A percentile compares a stretch with the other conserved stretches of the same genome.
These are phyloP conservation scores for Spergularia bocconei DNA, from an alignment of 148 eudicot species.

Conservation along the genomic window DNA sequence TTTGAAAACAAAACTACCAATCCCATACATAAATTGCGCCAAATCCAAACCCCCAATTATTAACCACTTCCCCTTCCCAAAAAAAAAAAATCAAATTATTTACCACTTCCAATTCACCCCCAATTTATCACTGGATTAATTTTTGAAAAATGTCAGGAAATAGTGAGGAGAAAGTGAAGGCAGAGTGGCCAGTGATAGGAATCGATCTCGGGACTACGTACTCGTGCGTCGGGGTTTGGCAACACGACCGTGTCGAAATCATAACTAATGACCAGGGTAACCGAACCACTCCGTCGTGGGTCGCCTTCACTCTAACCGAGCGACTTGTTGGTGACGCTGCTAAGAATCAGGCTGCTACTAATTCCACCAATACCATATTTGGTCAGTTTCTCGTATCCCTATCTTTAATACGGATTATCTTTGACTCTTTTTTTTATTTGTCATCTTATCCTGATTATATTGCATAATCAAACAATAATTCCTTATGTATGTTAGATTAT, in stretches of 20 bases:
- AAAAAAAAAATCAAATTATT: no score
- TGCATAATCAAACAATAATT: no score
- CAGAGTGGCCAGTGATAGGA: conserved; percentile 16
- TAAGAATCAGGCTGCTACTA: conserved; percentile 5
- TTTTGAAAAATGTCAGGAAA: not conserved
- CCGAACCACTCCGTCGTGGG: conserved; percentile 22
- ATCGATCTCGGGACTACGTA: conserved; percentile 21
- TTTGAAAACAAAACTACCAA: no score
- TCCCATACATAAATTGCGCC: no score
- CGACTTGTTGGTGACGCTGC: conserved; percentile 26
- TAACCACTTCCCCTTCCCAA: no score
- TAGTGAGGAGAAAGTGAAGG: no score
- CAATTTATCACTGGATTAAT: not conserved
- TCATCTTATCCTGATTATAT: no score
- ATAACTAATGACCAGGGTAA: conserved; percentile 21
- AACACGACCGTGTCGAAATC: conserved; percentile 16
- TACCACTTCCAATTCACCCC: no score
- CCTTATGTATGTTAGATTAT: no score
- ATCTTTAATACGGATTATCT: no score
- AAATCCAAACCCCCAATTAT: no score
- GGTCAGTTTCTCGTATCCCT: conserved; percentile 15
- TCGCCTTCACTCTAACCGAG: conserved; percentile 13
- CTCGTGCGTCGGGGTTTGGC: conserved; percentile 20
- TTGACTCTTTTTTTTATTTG: no score
- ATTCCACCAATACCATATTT: conserved; percentile 20